Percentiles rank a stretch among this genome's conserved stretches.
Evolutionary conservation across 495 filamentous ascomycete species (phyloP).

Genomic region (Xanthoparmelia taractica): DNA sequence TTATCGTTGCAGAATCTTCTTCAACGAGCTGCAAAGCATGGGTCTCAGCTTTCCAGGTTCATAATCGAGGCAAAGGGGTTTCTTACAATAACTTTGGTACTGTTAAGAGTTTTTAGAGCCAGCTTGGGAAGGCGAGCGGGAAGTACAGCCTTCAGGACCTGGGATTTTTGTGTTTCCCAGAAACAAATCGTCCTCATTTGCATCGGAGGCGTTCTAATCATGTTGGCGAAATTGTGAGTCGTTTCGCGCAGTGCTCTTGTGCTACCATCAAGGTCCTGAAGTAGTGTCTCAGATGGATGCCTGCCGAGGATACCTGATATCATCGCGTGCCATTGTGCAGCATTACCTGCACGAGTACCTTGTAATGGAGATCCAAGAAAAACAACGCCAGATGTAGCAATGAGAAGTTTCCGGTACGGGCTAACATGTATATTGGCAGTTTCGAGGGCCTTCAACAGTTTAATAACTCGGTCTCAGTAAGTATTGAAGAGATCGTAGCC

Average conservation of each 20-base stretch:
- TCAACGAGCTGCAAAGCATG: not conserved
- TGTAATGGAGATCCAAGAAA: not conserved
- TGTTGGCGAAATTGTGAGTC: not conserved
- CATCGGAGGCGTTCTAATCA: not conserved
- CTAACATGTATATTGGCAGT: not conserved
- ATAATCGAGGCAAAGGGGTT: too few relatives aligned
- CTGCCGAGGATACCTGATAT: not conserved
- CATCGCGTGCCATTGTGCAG: not conserved
- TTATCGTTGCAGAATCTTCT: not conserved
- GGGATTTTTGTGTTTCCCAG: not conserved
- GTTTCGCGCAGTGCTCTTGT: not conserved
- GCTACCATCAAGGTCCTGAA: conserved; percentile 5
- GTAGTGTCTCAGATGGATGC: not conserved
- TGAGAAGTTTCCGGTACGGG: not conserved
- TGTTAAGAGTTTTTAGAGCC: not conserved
- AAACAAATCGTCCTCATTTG: not conserved
- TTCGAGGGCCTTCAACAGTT: not conserved
- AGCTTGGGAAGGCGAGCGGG: too few relatives aligned
- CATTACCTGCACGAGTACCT: not conserved
- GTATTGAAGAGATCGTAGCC: not conserved
- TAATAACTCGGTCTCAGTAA: not conserved
- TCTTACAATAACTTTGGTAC: not conserved
- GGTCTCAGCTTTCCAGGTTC: too few relatives aligned
- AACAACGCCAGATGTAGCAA: not conserved
- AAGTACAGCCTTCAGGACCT: not conserved